Evolutionary conservation across 768 basidiomycete species (phyloP), one percentile per base, ranked within the genome.

Genomic region (Macrolepiota dolichaula): DNA sequence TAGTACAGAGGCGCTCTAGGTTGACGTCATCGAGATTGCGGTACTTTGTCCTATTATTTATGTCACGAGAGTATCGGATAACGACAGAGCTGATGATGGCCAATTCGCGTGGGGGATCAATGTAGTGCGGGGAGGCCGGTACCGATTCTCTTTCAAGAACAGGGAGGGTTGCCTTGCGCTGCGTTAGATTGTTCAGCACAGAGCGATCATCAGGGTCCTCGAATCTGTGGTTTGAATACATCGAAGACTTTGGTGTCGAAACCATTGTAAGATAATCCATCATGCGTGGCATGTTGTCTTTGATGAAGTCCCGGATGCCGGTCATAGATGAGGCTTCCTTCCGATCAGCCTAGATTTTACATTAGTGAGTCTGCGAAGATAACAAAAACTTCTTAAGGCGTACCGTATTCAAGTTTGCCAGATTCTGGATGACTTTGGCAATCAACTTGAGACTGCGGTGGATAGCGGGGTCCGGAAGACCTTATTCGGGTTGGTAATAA

Each of bases 321-420:
- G 83, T 79, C 91, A 92, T 92, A 67, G 86, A 89, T n/a, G 87
- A n/a, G n/a, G n/a, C 82, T 72, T 94, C 92, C 72, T 88, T 92
- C 67, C 88, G 85, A 12, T 81, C 77, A 46, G 71, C 80, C 88
- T 90, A 57, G 36, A 47, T 51, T 56, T 24, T 35, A 38, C 44
- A 38, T 38, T 54, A n/a, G 17, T 44, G 42, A 17, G 42, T 7
- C 42, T 10, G 17, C 15, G 5, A 19, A 4, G 42, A 44, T 9
- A 44, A 19, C 42, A 19, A n/a, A 7, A 7, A 44, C 42, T 15
- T 44, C 7, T 44, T 7, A 44, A 44, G 42, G 42, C 87, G 66
- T 70, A 89, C 91, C 7, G 82, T 72, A 64, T 91, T 93, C 57
- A 95, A 76, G 71, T 96, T 96, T 4, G 94, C 94, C 42, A 95